Evolutionary conservation across 2,329 filamentous ascomycete genomes (phyloP).

Genomic region (Hypomyces rosellus): DNA sequence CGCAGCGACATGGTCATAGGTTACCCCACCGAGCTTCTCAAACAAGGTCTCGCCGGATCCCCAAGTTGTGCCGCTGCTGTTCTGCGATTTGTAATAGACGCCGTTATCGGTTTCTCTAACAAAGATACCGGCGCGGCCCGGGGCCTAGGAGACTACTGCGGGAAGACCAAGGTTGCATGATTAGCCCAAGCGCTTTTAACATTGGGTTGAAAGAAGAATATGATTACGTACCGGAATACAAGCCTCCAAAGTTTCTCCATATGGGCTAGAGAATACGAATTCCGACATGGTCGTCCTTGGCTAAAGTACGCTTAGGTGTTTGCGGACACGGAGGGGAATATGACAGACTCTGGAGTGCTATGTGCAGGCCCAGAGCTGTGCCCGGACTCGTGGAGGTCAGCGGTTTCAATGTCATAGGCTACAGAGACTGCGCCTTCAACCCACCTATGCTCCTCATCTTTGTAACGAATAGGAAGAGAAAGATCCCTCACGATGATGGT

Average conservation of each 20-base stretch:
- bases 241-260: background rate
- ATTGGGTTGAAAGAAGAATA: too few relatives aligned
- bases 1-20: slow-evolving; percentile 15
- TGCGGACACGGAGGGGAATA: slow-evolving; percentile 1
- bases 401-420: background rate
- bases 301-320: background rate
- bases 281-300: background rate
- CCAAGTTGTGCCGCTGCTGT: slow-evolving; percentile 2
- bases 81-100: slow-evolving; percentile 11
- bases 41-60: slow-evolving; percentile 9
- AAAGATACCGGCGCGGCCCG: slow-evolving; percentile 22
- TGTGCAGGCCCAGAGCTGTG: background rate
- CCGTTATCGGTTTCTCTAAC: slow-evolving; percentile 20
- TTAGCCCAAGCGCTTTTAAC: too few relatives aligned
- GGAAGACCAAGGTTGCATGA: slow-evolving; percentile 12
- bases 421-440: background rate
- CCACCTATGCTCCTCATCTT: background rate
- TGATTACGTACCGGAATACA: background rate
- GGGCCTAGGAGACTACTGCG: slow-evolving; percentile 19
- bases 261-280: background rate
- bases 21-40: slow-evolving; percentile 15
- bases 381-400: background rate
- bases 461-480: background rate
- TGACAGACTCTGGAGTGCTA: background rate
- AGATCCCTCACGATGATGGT: slow-evolving; percentile 1